Percentiles rank a stretch among this genome's conserved stretches.
Conservation (phyloP, 2,329 filamentous ascomycete species). For the Pseudopyricularia cyperi region DNA sequence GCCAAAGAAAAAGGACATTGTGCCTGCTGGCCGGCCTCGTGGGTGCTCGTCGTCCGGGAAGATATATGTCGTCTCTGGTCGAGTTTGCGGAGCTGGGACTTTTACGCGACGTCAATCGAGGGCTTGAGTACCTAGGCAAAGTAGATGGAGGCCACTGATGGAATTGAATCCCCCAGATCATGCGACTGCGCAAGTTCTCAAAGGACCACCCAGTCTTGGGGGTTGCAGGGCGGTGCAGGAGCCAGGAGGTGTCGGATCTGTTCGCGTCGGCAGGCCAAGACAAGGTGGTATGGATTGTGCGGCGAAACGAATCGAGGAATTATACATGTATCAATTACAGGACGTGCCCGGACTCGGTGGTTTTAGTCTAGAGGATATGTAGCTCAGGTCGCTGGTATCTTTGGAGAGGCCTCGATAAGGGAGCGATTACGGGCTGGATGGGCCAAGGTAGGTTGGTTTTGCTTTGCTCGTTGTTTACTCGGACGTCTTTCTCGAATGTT, state of each 20-base stretch:
- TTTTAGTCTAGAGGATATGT: background rate
- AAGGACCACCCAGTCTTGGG: background rate
- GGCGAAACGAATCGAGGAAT: background rate
- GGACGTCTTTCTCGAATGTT: background rate
- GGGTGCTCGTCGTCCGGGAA: background rate
- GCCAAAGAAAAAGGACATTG: slow-evolving; percentile 14
- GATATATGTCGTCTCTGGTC: background rate
- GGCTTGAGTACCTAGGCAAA: background rate
- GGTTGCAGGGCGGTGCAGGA: background rate
- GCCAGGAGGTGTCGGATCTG: background rate
- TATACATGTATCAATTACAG: background rate
- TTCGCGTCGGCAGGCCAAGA: background rate
- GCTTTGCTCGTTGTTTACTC: background rate
- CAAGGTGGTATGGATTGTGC: background rate
- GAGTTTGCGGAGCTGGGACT: background rate
- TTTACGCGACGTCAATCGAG: background rate
- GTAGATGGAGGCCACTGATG: too few relatives aligned
- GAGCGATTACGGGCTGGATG: background rate
- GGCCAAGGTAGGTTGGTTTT: background rate
- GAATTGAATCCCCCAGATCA: too few relatives aligned
- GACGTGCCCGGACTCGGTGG: background rate
- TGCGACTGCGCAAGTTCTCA: background rate
- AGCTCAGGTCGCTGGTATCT: background rate
- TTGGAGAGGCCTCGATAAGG: background rate
- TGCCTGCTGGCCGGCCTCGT: background rate